Conservation (phyloP, 441 rosid species). For the Capsella rubella region DNA sequence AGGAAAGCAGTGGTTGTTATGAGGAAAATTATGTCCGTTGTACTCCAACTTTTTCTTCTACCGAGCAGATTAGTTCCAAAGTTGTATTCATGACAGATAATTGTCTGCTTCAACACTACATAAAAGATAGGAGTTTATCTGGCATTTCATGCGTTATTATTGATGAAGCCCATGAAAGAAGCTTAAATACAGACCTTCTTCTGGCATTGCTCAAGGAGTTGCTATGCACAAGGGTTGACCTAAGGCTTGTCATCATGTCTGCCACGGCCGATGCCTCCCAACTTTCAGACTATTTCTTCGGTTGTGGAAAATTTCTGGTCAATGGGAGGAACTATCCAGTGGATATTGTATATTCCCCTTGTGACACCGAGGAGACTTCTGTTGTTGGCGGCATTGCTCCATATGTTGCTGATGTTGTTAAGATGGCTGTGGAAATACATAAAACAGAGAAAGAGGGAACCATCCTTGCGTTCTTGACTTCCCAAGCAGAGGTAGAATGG, state of each 20-base stretch:
- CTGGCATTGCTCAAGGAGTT: conserved; percentile 78
- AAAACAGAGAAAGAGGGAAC: conserved; percentile 73
- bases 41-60: conserved; percentile 68
- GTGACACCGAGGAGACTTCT: conserved; percentile 49
- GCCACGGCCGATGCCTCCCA: conserved; percentile 89
- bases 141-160: conserved; percentile 82
- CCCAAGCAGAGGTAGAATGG: conserved; percentile 93
- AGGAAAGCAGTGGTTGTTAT: conserved; percentile 77
- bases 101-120: conserved; percentile 78
- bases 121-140: conserved; percentile 70
- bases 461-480: conserved; percentile 89
- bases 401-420: conserved; percentile 70
- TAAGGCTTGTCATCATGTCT: conserved; percentile 91
- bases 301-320: conserved; percentile 64
- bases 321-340: conserved; percentile 84
- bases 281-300: conserved; percentile 78
- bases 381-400: conserved; percentile 55
- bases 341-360: conserved; percentile 71
- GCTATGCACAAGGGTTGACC: conserved; percentile 59
- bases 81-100: conserved; percentile 85
- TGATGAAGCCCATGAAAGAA: conserved; percentile 98
- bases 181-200: conserved; percentile 91
- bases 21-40: conserved; percentile 55
- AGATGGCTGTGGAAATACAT: conserved; percentile 65
- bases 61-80: conserved; percentile 63